Base-by-base conservation (phyloP, 768 basidiomycete genomes). In the Chalciporus pseudorubinellus region DNA sequence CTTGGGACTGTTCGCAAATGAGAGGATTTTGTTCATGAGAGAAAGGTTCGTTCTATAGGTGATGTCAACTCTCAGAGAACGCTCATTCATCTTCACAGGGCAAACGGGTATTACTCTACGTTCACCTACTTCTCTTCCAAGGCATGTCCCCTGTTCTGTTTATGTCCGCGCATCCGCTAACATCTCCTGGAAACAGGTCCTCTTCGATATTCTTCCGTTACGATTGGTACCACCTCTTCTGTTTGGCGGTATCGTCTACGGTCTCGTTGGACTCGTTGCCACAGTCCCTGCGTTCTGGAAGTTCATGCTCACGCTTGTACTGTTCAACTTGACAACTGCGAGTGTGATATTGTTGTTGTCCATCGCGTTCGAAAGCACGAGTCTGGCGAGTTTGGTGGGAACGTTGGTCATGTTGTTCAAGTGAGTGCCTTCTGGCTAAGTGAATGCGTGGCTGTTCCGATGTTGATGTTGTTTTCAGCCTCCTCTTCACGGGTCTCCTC, bases 321-420 rank as follows among this genome's bases (percentile, higher is more conserved):
- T 99, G 34, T 98, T 98, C 84, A 99, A 99, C 72, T 71, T 99
- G 59, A 90, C 95, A 1, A 95, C 97, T 2, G 93, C 95, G 24
- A 91, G 87, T 63, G 88, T 95, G 36, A 89, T 98, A 19, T 73
- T 99, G 5, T 80, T 93, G 70, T 75, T 99, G 31, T 95, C 92
- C 20, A 91, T 98, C 51, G 84, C 90, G 1, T 89, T 97, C 59
- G 82, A 85, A 46, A 91, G 85, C 66, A 85, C 84, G 29, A 86
- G 91, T 48, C 84, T 99, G 24, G 95, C 95, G 2, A 95, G 90
- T 63, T 74, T 98, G 51, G 82, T 93, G n/a, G 97, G 95, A 26
- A 97, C 93, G 4, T 70, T 98, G 53, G 81, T 97, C 59, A 98
- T 99, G 95, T 77, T 99, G 46, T 98, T 95, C 83, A 99, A 99